Conservation (phyloP, 1,284 basidiomycete species). For the Cutaneotrichosporon spelunceum region DNA sequence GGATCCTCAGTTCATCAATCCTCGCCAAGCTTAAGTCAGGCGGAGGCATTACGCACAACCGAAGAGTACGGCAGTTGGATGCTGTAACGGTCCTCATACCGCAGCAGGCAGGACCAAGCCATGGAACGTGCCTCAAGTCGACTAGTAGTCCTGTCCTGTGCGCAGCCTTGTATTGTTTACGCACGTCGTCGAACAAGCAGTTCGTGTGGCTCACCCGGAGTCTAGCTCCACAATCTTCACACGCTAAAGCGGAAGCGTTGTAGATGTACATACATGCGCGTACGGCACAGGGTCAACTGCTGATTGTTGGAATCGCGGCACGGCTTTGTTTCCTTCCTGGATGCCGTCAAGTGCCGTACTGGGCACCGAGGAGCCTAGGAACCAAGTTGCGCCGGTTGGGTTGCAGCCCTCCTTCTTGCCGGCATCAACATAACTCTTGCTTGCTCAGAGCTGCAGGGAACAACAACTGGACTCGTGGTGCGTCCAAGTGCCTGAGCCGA, state of each 20-base stretch:
- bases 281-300: not conserved
- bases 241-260: not conserved
- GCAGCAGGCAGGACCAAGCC: not conserved
- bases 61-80: not conserved
- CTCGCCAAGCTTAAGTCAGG: not conserved
- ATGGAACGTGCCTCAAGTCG: not conserved
- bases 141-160: not conserved
- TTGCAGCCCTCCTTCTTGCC: not conserved
- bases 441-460: too few species aligned
- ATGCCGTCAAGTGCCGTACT: not conserved
- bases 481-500: not conserved
- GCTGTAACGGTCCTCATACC: not conserved
- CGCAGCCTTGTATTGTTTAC: not conserved
- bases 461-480: too few species aligned
- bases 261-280: not conserved
- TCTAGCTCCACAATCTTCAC: not conserved
- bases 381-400: not conserved
- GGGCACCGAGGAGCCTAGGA: not conserved
- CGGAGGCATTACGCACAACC: not conserved
- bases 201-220: not conserved
- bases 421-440: too few species aligned
- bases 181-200: not conserved
- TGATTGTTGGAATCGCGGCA: constrained; percentile 6
- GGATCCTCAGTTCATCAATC: not conserved
- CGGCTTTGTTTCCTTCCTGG: not conserved